Percentiles rank a stretch among this genome's conserved stretches.
Evolutionary conservation across 2,329 filamentous ascomycete species (phyloP).

Genomic region (Metarhizium anisopliae): DNA sequence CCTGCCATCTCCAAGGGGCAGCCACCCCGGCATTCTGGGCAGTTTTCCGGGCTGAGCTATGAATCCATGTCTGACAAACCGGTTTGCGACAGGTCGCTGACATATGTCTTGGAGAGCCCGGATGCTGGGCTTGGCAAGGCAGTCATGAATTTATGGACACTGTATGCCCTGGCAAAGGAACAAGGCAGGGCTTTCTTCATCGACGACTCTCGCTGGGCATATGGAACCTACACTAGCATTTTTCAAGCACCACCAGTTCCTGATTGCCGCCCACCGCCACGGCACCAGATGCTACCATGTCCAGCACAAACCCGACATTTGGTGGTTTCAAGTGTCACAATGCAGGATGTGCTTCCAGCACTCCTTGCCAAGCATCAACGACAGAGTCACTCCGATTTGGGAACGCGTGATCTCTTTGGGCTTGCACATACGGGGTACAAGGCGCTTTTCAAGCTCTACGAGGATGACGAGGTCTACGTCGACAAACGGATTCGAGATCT

Average conservation of each 20-base stretch:
- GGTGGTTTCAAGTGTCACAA: slow-evolving; percentile 62
- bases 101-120: slow-evolving; percentile 62
- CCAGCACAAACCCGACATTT: slow-evolving; percentile 68
- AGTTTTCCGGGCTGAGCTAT: slow-evolving; percentile 39
- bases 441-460: slow-evolving; percentile 60
- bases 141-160: slow-evolving; percentile 73
- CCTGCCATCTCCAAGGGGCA: slow-evolving; percentile 29
- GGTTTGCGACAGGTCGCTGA: slow-evolving; percentile 63
- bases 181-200: slow-evolving; percentile 74
- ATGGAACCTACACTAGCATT: slow-evolving; percentile 64
- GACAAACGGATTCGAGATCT: slow-evolving; percentile 48
- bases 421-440: slow-evolving; percentile 64
- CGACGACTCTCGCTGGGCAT: slow-evolving; percentile 76
- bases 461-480: slow-evolving; percentile 59
- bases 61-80: slow-evolving; percentile 36
- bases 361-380: slow-evolving; percentile 25
- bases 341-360: slow-evolving; percentile 55
- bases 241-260: slow-evolving; percentile 60
- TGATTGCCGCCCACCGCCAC: slow-evolving; percentile 61
- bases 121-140: slow-evolving; percentile 71
- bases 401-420: slow-evolving; percentile 49
- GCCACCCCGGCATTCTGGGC: slow-evolving; percentile 30
- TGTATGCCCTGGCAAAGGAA: slow-evolving; percentile 68
- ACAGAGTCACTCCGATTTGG: slow-evolving; percentile 13
- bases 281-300: slow-evolving; percentile 69